A percentile compares a stretch with the other conserved stretches of the same genome.
Evolutionary conservation across 257 asterid genomes (phyloP).

Genomic region (Ophiorrhiza pumila): DNA sequence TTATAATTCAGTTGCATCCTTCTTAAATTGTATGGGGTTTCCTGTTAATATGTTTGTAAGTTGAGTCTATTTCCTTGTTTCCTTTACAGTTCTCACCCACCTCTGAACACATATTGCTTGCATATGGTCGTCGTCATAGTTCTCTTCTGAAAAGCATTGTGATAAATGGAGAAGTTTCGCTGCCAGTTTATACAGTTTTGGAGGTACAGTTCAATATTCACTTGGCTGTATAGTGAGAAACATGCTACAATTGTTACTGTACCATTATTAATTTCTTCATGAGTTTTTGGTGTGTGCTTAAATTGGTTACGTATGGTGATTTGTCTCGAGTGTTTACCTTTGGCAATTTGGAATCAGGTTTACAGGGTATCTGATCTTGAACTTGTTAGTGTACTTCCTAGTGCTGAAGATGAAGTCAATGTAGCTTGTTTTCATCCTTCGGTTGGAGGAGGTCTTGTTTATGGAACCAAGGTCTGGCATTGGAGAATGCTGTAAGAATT

Average conservation of each 20-base stretch:
- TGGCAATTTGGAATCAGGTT: constrained; percentile 3
- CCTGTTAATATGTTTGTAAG: not conserved
- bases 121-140: constrained; percentile 82
- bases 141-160: constrained; percentile 76
- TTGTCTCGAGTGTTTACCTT: not conserved
- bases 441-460: constrained; percentile 91
- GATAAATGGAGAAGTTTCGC: constrained; percentile 66
- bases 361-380: constrained; percentile 15
- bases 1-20: not conserved
- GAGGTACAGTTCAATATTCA: constrained; percentile 38
- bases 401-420: constrained; percentile 96
- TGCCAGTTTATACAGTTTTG: constrained; percentile 68
- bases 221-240: not conserved
- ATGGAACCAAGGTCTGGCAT: constrained; percentile 80
- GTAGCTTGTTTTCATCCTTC: constrained; percentile 96
- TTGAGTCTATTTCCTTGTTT: not conserved
- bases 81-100: constrained; percentile 77
- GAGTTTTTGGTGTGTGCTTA: not conserved
- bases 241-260: not conserved
- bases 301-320: not conserved
- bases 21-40: not conserved
- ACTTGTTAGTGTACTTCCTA: constrained; percentile 81
- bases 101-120: constrained; percentile 79
- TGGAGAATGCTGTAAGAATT: not conserved
- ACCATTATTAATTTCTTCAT: not conserved